Percentiles rank a stretch among this genome's conserved stretches.
Conservation (phyloP, 805 yeast genomes). For the Spathaspora arborariae region DNA sequence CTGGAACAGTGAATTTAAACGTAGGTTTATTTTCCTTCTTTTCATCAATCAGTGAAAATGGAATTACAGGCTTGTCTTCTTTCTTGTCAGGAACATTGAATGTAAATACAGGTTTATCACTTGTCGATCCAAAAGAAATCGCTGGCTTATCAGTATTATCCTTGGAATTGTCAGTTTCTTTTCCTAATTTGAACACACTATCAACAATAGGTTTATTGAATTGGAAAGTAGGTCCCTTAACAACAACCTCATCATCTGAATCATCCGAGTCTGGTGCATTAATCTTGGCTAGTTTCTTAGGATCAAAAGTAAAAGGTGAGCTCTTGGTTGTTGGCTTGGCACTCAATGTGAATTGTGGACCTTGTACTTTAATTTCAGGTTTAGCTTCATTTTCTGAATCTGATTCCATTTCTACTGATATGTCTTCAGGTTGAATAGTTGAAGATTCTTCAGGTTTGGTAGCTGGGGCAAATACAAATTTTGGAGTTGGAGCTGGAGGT, state of each 20-base stretch:
- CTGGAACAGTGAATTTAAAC: conserved; percentile 14
- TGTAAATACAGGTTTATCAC: conserved; percentile 17
- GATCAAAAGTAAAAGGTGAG: conserved; percentile 37
- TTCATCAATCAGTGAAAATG: not conserved
- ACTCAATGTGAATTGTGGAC: conserved; percentile 33
- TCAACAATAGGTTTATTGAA: conserved; percentile 36
- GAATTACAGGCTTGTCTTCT: not conserved
- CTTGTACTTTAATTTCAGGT: conserved; percentile 27
- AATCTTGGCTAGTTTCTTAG: conserved; percentile 21
- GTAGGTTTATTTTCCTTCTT: conserved; percentile 10
- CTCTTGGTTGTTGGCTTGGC: conserved; percentile 27
- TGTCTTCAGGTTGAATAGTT: not conserved
- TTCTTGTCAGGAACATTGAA: conserved; percentile 8
- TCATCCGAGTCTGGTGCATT: conserved; percentile 38
- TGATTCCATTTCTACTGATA: conserved; percentile 9
- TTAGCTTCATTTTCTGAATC: conserved; percentile 22
- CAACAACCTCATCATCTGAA: conserved; percentile 59
- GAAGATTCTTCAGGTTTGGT: not conserved
- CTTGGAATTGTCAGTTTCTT: not conserved
- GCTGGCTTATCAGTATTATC: conserved; percentile 3
- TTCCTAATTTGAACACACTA: conserved; percentile 24
- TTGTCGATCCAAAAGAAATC: conserved; percentile 3
- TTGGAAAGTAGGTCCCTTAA: conserved; percentile 70
- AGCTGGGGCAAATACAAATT: not conserved
- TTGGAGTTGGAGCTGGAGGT: not conserved